Evolutionary conservation across 306 rosid species (phyloP).

Genomic region (Cicer chorassanicum): DNA sequence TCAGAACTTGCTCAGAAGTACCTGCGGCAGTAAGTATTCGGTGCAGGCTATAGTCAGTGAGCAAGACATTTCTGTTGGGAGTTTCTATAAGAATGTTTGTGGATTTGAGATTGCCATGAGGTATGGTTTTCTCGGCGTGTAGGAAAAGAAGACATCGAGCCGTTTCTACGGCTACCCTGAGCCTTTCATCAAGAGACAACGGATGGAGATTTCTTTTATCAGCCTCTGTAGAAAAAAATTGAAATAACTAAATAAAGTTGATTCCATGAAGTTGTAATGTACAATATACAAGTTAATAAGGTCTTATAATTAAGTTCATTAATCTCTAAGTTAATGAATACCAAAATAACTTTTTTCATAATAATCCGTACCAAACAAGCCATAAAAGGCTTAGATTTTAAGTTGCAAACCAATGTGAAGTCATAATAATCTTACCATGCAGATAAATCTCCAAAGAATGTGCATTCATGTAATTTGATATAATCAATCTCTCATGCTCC

Average conservation of each 20-base stretch:
- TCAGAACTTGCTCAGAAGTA: constrained; percentile 76
- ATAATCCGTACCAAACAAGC: too few relatives aligned
- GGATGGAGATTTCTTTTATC: constrained; percentile 59
- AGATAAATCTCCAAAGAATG: constrained; percentile 70
- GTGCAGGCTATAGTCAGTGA: constrained; percentile 80
- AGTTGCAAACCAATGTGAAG: constrained; percentile 22
- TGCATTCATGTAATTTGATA: constrained; percentile 71
- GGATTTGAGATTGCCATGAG: constrained; percentile 85
- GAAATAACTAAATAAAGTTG: constrained; percentile 4
- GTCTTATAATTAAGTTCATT: not conserved
- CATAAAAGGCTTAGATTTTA: constrained; percentile 1
- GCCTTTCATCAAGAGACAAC: constrained; percentile 61
- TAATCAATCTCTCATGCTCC: constrained; percentile 73
- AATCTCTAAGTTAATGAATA: too few relatives aligned
- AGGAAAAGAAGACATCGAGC: constrained; percentile 68
- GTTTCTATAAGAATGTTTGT: constrained; percentile 70
- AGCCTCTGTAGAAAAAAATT: constrained; percentile 50
- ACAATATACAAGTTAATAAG: constrained; percentile 8
- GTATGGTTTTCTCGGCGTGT: constrained; percentile 78
- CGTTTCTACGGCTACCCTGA: constrained; percentile 61
- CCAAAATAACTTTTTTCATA: too few relatives aligned
- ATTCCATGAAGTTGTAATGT: constrained; percentile 36
- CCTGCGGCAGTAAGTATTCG: constrained; percentile 69
- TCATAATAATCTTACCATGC: constrained; percentile 57
- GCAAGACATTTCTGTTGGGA: constrained; percentile 53